Evolutionary conservation across 2,329 filamentous ascomycete genomes (phyloP).

Genomic region (Neopestalotiopsis sp.): DNA sequence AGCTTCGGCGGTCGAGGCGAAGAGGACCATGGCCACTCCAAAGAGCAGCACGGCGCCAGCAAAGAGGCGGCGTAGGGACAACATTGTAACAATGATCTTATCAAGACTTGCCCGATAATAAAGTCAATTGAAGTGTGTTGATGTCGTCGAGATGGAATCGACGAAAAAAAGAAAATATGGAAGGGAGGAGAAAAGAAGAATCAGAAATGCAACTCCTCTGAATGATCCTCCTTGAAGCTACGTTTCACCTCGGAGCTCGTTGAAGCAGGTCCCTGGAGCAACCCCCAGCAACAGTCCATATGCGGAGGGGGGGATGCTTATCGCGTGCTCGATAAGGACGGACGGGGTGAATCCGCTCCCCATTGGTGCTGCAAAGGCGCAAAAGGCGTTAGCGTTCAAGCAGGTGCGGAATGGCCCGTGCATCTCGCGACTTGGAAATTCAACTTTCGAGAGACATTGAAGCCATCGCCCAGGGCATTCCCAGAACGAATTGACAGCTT

Average conservation of each 20-base stretch:
- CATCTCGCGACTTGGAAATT: constrained; percentile 12
- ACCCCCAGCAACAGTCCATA: background rate
- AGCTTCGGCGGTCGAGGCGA: constrained; percentile 76
- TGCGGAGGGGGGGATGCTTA: constrained; percentile 8
- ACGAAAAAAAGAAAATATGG: constrained; percentile 17
- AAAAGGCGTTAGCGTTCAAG: background rate
- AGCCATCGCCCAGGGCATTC: background rate
- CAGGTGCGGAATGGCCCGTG: constrained; percentile 9
- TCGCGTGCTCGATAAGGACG: constrained; percentile 10
- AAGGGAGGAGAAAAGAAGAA: constrained; percentile 17
- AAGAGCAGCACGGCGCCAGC: constrained; percentile 78
- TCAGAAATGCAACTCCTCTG: constrained; percentile 25
- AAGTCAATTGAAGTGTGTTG: constrained; percentile 18
- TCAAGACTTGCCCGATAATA: constrained; percentile 19
- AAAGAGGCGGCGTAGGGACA: constrained; percentile 73
- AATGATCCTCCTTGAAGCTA: constrained; percentile 24
- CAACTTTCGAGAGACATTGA: constrained; percentile 3
- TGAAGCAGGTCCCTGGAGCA: constrained; percentile 18
- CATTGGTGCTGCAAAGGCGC: background rate
- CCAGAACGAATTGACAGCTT: background rate
- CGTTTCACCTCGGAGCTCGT: constrained; percentile 27
- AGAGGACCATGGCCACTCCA: constrained; percentile 75
- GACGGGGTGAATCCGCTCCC: background rate
- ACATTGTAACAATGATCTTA: constrained; percentile 61
- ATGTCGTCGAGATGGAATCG: constrained; percentile 16